phyloP scores from a whole-genome alignment of 1,284 basidiomycete species.

The Schizophyllum commune region DNA sequence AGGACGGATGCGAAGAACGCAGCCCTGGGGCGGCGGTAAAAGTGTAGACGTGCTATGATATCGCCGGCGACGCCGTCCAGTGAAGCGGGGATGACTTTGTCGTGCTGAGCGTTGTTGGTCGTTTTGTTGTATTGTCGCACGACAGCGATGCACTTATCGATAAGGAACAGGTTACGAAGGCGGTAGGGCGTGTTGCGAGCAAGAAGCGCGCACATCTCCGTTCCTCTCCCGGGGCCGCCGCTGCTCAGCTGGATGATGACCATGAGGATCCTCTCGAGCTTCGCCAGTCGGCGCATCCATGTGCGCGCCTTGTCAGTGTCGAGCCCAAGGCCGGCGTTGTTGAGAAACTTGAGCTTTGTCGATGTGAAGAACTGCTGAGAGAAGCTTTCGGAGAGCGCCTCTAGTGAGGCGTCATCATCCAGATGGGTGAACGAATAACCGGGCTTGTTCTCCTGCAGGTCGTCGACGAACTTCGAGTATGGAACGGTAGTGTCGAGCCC shows the following conservation, averaged over 20 bases:
- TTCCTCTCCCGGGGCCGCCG: conserved; percentile 16
- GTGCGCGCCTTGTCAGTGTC: background rate
- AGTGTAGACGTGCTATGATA: conserved; percentile 19
- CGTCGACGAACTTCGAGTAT: conserved; percentile 14
- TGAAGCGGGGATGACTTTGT: conserved; percentile 23
- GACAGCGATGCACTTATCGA: conserved; percentile 15
- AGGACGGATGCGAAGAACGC: background rate
- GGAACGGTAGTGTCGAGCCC: conserved; percentile 5
- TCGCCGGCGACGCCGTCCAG: conserved; percentile 17
- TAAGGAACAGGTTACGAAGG: conserved; percentile 11
- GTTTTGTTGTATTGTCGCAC: conserved; percentile 22
- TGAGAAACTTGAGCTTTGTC: too few relatives aligned
- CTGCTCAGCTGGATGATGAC: conserved; percentile 11
- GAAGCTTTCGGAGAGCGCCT: too few relatives aligned
- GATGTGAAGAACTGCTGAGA: too few relatives aligned
- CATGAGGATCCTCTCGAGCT: conserved; percentile 11
- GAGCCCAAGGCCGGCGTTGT: too few relatives aligned
- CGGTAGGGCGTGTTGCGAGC: conserved; percentile 11
- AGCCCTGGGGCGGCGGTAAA: conserved; percentile 4
- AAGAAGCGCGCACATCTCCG: conserved; percentile 16
- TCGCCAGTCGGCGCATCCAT: conserved; percentile 2
- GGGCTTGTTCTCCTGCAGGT: conserved; percentile 8
- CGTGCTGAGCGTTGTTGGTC: conserved; percentile 6
- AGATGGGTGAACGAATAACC: conserved; percentile 17
- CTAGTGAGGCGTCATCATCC: conserved; percentile 1